Evolutionary conservation across 192 early-diverging fungal genomes (phyloP), one percentile per base, ranked within the genome.

Genomic region (Chytriomyces sp.): DNA sequence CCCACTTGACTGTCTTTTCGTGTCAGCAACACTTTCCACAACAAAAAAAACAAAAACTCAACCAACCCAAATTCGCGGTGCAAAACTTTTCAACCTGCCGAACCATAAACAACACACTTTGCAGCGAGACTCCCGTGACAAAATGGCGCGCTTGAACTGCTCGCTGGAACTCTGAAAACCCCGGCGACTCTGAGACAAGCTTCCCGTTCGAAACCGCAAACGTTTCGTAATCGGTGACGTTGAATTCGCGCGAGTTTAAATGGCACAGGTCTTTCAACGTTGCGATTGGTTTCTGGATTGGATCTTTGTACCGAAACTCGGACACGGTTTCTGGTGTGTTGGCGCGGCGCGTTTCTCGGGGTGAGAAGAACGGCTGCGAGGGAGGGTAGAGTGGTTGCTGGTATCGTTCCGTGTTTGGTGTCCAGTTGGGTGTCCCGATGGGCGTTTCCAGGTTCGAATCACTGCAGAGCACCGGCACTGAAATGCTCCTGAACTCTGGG

Each of bases 1-100:
- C 75, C 75, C 75, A 76, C 23, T 68, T 11, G 18, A 76, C 75
- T 76, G 26, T 65, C 45, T 5, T 45, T 68, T 35, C 35, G 1
- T 35, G 35, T 68, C 8, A 68, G 24, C 5, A 48, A 10, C 45
- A 0, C 13, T 68, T 10, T 23, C 16, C 35, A 0, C 13, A 26
- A 65, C 13, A 28, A 65, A 18, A 13, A 26, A 4, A 1, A 20
- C n/a, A 10, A 48, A 44, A 48, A 35, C 35, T 8, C 20, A 10
- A 20, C 69, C 20, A 23, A 71, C 69, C 50, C 35, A 16, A 23
- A 45, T 71, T 71, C 8, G 26, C 20, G 9, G 50, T 20, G 47
- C 69, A 71, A 71, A 71, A 71, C 16, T 53, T 71, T 26, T 71
- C 50, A 71, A 71, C 57, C 5, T 57, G 46, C 11, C 57, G 49